Conservation (phyloP, 352 stramenopile genomes). For the Thalassiosira gravida region DNA sequence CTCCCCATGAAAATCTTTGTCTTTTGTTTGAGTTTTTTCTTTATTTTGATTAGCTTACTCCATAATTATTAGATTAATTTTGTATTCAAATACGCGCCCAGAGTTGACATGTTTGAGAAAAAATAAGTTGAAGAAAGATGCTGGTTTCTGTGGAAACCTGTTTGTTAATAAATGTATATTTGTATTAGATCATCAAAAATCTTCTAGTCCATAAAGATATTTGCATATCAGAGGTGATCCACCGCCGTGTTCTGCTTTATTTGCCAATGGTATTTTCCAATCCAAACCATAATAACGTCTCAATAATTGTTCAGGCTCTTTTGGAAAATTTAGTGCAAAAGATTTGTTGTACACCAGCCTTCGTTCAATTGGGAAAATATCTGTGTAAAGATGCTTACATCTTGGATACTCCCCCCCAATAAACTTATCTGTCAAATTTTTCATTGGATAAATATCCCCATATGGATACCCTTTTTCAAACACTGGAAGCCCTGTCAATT, state of each 20-base stretch:
- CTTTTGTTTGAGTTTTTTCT: too few relatives aligned
- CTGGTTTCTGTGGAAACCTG: too few relatives aligned
- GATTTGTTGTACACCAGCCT: conserved; percentile 16
- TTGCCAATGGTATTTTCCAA: neutral
- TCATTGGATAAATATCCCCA: conserved; percentile 9
- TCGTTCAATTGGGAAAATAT: conserved; percentile 9
- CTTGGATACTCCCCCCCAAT: neutral
- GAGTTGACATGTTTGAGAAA: too few relatives aligned
- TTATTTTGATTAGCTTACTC: too few relatives aligned
- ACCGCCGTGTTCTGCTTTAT: neutral
- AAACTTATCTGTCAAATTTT: neutral
- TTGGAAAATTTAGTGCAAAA: conserved; percentile 11
- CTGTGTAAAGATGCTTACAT: conserved; percentile 15
- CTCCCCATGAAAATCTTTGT: too few relatives aligned
- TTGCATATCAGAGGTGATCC: neutral
- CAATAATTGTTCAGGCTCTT: conserved; percentile 8
- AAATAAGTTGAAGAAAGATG: too few relatives aligned
- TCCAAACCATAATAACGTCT: conserved; percentile 7
- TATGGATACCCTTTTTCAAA: conserved; percentile 15
- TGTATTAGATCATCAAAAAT: too few relatives aligned
- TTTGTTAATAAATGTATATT: too few relatives aligned
- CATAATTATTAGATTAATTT: too few relatives aligned
- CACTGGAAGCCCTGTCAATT: neutral
- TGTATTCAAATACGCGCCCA: too few relatives aligned
- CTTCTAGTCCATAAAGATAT: neutral